Evolutionary conservation across 2,329 filamentous ascomycete genomes (phyloP), one percentile per base, ranked within the genome.

Genomic region (Elsinoe batatas): DNA sequence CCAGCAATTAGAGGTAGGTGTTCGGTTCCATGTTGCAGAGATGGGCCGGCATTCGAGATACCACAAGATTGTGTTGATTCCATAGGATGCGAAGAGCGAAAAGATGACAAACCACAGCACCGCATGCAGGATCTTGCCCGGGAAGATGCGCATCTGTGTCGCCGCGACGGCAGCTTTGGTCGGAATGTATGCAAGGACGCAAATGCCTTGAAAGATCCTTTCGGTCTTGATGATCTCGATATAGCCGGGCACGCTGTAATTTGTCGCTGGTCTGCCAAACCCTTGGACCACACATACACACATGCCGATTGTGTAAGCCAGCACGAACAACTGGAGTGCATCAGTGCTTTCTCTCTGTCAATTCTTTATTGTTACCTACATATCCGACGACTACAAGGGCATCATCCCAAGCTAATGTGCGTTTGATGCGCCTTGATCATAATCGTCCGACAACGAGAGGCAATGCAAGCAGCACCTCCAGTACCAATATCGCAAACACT

Each of bases 211-310:
- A 11, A 26, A 49, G 20, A 49, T 49, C 7, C 44, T 22, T 18
- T 49, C 44, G 5, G 44, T 49, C 30, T 49, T 49, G 44, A 49
- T 49, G 30, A 49, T 49, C 20, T 49, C 10, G 15, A 49, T 49
- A 11, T 49, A 49, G 8, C 44, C 44, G 6, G 44, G 44, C n/a
- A 49, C 32, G 44, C 44, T 49, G 44, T 49, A 49, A 13, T 49
- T 49, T 18, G 44, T 35, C 5, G 44, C 44, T 8, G 44, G 44
- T 49, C 44, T 33, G 7, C 44, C 44, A n/a, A 49, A 49, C 12
- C 44, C 44, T 35, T 49, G 44, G 13, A 49, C 44, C 10, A 49
- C 44, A 26, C 44, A 49, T 12, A 49, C 44, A 49, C 44, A 49
- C 44, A 49, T 49, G 30, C 44, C 44, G 7, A 49, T 49, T 8